These are phyloP conservation scores for Colletotrichum camelliae DNA, from an alignment of 2,329 filamentous ascomycete genomes.

Conservation along the genomic window DNA sequence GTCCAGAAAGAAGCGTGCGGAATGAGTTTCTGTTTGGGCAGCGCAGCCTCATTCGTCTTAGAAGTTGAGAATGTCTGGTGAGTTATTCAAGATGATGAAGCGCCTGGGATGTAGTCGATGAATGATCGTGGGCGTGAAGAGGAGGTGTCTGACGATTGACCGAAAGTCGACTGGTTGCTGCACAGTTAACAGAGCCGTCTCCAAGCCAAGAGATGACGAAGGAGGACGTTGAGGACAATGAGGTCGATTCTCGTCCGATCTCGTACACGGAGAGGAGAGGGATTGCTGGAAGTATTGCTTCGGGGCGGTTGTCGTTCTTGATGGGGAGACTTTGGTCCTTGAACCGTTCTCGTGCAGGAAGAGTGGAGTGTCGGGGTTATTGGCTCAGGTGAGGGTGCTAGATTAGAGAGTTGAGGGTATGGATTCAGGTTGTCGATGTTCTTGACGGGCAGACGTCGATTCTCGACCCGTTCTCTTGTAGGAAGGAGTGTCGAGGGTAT, in stretches of 20 bases:
- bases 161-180: neutral
- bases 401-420: too few relatives aligned
- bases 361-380: too few relatives aligned
- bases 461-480: neutral
- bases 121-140: neutral
- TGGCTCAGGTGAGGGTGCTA: too few relatives aligned
- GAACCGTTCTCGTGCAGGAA: too few relatives aligned
- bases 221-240: neutral
- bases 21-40: neutral
- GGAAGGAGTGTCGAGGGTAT: neutral
- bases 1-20: neutral
- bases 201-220: neutral
- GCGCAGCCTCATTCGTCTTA: neutral
- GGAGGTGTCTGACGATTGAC: neutral
- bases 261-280: too few relatives aligned
- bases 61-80: neutral
- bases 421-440: neutral
- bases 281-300: too few relatives aligned
- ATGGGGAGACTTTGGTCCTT: too few relatives aligned
- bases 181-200: neutral
- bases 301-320: too few relatives aligned
- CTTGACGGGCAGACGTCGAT: neutral
- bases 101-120: neutral
- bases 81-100: neutral
- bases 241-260: too few relatives aligned